These are phyloP conservation scores for Apiospora marii DNA, from an alignment of 2,329 filamentous ascomycete species.

Conservation along the genomic window DNA sequence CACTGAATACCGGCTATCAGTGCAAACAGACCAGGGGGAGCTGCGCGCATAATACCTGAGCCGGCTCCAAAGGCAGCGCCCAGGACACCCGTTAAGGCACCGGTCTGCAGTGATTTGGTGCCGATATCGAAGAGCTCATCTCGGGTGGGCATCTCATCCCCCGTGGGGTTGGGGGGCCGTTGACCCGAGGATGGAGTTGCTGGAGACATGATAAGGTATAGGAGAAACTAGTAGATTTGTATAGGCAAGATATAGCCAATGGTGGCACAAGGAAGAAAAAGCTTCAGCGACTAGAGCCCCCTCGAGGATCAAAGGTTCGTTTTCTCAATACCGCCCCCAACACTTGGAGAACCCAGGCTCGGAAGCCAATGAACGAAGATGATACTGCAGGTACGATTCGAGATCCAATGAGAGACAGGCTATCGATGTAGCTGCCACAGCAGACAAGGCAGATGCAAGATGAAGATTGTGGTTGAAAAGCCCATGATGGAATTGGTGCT, in stretches of 20 bases:
- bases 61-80: constrained; percentile 73
- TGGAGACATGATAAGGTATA: constrained; percentile 14
- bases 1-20: constrained; percentile 79
- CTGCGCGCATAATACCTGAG: constrained; percentile 74
- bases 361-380: not conserved
- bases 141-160: constrained; percentile 35
- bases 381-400: not conserved
- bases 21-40: constrained; percentile 74
- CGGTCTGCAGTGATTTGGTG: constrained; percentile 39
- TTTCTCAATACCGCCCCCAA: not conserved
- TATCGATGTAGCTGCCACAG: not conserved
- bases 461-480: constrained; percentile 5
- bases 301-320: not conserved
- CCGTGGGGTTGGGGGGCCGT: not conserved
- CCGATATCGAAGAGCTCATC: constrained; percentile 38
- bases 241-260: constrained; percentile 1
- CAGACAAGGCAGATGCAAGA: constrained; percentile 1
- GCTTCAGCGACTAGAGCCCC: constrained; percentile 5
- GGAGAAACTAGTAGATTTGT: not conserved
- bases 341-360: not conserved
- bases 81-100: constrained; percentile 53
- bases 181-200: constrained; percentile 10
- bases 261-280: not conserved
- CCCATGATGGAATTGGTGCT: constrained; percentile 15
- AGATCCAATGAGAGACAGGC: not conserved